A percentile compares a stretch with the other conserved stretches of the same genome.
These are phyloP conservation scores for Amanita rubescens DNA, from an alignment of 768 basidiomycete genomes.

Conservation along the genomic window DNA sequence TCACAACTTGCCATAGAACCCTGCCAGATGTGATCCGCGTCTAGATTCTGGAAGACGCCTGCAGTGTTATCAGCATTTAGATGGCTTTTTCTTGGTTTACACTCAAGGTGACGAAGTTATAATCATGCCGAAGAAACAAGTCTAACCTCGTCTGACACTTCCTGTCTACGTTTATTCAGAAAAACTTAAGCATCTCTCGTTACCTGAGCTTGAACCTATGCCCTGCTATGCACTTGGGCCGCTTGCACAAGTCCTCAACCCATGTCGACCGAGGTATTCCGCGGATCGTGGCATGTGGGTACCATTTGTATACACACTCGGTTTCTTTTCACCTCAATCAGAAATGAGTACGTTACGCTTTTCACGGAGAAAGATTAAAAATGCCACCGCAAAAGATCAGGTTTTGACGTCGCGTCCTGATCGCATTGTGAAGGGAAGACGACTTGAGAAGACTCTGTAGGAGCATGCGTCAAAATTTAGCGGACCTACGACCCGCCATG, in stretches of 20 bases:
- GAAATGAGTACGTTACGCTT: background rate
- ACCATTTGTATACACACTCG: background rate
- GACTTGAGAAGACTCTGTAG: background rate
- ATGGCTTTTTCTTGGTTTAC: background rate
- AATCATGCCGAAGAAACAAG: background rate
- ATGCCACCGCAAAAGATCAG: background rate
- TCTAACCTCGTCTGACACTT: slow-evolving; percentile 7
- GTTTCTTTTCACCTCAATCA: background rate
- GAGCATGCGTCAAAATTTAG: background rate
- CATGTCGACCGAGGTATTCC: slow-evolving; percentile 6
- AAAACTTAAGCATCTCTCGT: background rate
- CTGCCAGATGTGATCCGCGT: too few relatives aligned
- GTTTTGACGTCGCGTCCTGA: background rate
- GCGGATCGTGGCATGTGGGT: slow-evolving; percentile 4
- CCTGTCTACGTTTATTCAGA: slow-evolving; percentile 5
- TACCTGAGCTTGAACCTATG: background rate
- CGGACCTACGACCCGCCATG: background rate
- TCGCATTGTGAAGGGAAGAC: background rate
- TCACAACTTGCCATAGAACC: slow-evolving; percentile 6
- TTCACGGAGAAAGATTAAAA: background rate
- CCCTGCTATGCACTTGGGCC: background rate
- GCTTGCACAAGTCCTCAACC: background rate
- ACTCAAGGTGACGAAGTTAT: background rate
- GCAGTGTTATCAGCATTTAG: too few relatives aligned
- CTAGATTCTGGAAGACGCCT: too few relatives aligned